Conservation (phyloP, 2,329 filamentous ascomycete species). For the Epichloe scottii region DNA sequence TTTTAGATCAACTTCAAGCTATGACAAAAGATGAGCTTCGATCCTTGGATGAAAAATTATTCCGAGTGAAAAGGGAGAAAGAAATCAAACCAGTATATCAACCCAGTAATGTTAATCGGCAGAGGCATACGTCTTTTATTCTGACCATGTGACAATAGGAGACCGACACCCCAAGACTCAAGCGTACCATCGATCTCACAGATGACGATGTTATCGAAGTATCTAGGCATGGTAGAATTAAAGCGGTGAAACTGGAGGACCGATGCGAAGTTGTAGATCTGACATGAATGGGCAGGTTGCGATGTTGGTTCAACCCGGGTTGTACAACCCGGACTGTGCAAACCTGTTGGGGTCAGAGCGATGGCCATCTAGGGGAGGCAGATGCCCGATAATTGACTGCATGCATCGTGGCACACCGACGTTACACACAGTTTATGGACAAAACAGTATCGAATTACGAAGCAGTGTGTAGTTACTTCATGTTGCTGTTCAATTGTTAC, state of each 20-base stretch:
- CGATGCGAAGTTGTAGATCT: conserved; percentile 1
- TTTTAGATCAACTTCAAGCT: conserved; percentile 2
- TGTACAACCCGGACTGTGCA: too few relatives aligned
- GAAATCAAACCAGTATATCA: not conserved
- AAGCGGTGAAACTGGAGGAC: not conserved
- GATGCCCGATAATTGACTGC: not conserved
- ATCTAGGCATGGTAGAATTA: not conserved
- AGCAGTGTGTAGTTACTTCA: not conserved
- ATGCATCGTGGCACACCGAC: not conserved
- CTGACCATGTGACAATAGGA: not conserved
- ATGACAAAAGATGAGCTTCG: conserved; percentile 11
- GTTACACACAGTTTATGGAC: not conserved
- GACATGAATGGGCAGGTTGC: not conserved
- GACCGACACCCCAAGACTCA: not conserved
- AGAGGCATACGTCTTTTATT: not conserved
- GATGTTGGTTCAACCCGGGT: not conserved
- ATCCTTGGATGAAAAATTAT: conserved; percentile 10
- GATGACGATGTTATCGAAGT: not conserved
- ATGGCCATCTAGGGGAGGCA: too few relatives aligned
- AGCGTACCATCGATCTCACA: conserved; percentile 7
- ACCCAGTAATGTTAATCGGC: not conserved
- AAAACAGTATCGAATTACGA: not conserved
- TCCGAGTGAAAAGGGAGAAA: conserved; percentile 5
- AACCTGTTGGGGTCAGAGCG: too few relatives aligned
- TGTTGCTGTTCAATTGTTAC: too few relatives aligned